Evolutionary conservation across 352 stramenopile species (phyloP), one percentile per base, ranked within the genome.

Genomic region (Albugo laibachii): DNA sequence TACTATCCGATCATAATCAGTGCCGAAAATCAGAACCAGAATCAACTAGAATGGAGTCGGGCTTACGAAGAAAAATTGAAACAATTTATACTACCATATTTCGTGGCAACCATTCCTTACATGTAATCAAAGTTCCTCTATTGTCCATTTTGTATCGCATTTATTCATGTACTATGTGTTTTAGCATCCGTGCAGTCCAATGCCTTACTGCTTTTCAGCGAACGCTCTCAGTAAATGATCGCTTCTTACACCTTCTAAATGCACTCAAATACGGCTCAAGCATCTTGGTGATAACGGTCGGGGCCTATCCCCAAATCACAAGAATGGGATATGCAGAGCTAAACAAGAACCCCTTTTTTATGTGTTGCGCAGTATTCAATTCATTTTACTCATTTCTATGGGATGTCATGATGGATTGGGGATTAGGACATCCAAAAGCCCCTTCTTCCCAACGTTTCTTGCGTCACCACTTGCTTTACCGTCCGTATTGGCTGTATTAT

Each of bases 351-450:
- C 74, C 55, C 20, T 65, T 88, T 31, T 92, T 88, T 47, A 47
- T 89, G 34, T 59, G 83, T 1, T 81, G 68, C 44, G 79, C 76
- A 0, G 75, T 83, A 11, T 89, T 93, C 50, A 97, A 93, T 49
- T 96, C 89, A 36, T 61, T 97, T 13, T 98, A 97, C 58, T 97
- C 86, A 52, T 97, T 97, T 61, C 71, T 80, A 8, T 98, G 92
- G 92, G 94, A 98, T 59, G 87, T 98, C 1, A 83, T 93, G 52
- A 97, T 98, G 83, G 91, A 97, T 63, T 97, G 92, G 92, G 88
- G 88, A 10, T 65, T 95, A 10, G 79, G 72, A n/a, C 69, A 88
- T 49, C 76, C 76, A 0, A 61, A 68, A 12, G 48, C 83, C 19
- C 66, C 66, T 13, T 52, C 45, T 20, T 48, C 50, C 14, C 50